A percentile compares a stretch with the other conserved stretches of the same genome.
Evolutionary conservation across 208 protist genomes (phyloP).

Genomic region (Phytomonas sp.): DNA sequence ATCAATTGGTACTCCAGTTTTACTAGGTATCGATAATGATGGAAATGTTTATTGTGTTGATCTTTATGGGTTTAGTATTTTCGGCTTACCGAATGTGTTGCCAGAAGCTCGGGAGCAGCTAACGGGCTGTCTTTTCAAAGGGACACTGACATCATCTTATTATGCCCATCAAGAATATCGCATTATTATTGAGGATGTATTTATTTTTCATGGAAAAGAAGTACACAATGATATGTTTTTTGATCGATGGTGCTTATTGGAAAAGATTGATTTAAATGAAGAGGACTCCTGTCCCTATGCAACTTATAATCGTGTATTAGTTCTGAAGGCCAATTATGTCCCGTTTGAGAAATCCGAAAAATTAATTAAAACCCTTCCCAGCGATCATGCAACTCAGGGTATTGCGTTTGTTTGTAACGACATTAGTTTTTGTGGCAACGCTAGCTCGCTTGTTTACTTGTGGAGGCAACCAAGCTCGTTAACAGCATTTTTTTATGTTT

Average conservation of each 20-base stretch:
- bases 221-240: constrained; percentile 39
- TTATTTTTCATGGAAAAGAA: constrained; percentile 53
- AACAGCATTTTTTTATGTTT: constrained; percentile 40
- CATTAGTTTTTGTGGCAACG: constrained; percentile 12
- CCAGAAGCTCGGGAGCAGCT: constrained; percentile 17
- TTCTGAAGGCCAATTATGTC: constrained; percentile 44
- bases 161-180: constrained; percentile 43
- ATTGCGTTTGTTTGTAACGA: constrained; percentile 48
- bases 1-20: constrained; percentile 29
- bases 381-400: constrained; percentile 46
- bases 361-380: constrained; percentile 24
- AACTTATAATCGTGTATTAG: constrained; percentile 35
- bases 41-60: constrained; percentile 64
- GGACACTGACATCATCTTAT: constrained; percentile 46
- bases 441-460: constrained; percentile 20
- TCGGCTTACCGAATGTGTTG: constrained; percentile 59
- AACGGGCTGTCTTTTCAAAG: constrained; percentile 51
- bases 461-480: constrained; percentile 51
- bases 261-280: constrained; percentile 47
- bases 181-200: constrained; percentile 71
- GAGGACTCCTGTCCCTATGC: constrained; percentile 63
- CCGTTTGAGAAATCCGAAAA: constrained; percentile 23
- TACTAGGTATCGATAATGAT: constrained; percentile 40
- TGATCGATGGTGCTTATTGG: constrained; percentile 49
- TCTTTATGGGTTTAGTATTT: constrained; percentile 36